A percentile compares a stretch with the other conserved stretches of the same genome.
phyloP scores from a whole-genome alignment of 768 basidiomycete genomes.

The Phaffia australis region DNA sequence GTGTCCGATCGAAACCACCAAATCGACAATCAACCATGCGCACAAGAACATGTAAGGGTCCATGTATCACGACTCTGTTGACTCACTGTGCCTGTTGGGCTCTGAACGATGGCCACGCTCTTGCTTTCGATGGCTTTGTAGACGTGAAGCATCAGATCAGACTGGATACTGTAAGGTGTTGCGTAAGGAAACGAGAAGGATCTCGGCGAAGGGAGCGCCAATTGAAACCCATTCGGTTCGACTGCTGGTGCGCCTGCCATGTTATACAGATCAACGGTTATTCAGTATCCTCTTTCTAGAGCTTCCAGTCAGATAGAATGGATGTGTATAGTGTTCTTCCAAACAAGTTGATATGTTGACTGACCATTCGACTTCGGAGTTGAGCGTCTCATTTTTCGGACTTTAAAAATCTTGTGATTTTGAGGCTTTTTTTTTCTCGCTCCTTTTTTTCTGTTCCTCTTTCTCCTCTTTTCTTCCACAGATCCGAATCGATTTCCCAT shows the following conservation, averaged over 20 bases:
- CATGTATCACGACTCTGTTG: neutral
- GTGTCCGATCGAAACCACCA: neutral
- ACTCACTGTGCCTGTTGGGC: conserved; percentile 75
- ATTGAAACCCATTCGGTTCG: too few relatives aligned
- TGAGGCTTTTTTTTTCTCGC: neutral
- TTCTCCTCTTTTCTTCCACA: neutral
- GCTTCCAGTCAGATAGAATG: too few relatives aligned
- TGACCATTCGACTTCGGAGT: too few relatives aligned
- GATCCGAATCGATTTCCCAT: neutral
- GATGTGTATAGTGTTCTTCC: too few relatives aligned
- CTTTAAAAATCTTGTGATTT: neutral
- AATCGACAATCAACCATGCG: too few relatives aligned
- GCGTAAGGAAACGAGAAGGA: conserved; percentile 74
- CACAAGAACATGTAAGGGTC: neutral
- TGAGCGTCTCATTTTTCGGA: too few relatives aligned
- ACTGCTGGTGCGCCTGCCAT: too few relatives aligned
- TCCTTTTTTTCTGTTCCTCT: conserved; percentile 1
- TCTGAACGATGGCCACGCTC: conserved; percentile 72
- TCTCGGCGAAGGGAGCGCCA: conserved; percentile 51
- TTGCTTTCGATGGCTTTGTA: conserved; percentile 62
- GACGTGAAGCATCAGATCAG: conserved; percentile 75
- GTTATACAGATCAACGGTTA: too few relatives aligned
- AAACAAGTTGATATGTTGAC: too few relatives aligned
- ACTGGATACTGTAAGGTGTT: conserved; percentile 72
- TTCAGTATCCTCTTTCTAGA: too few relatives aligned